These are phyloP conservation scores for Terana coerulea DNA, from an alignment of 768 basidiomycete genomes.

Conservation along the genomic window DNA sequence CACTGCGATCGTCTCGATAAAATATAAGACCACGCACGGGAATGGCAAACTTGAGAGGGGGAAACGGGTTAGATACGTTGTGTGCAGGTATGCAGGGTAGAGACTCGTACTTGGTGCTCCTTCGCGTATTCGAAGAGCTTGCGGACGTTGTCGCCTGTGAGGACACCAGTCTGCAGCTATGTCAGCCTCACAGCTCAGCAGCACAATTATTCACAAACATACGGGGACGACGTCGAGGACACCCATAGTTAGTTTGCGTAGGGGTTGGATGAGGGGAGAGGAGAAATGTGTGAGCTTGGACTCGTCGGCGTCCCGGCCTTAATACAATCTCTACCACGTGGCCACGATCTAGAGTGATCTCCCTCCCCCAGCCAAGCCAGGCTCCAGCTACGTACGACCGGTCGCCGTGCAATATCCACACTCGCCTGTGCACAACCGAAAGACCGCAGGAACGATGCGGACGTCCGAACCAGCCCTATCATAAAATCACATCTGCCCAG, in stretches of 20 bases:
- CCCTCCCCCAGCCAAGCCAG: too few relatives aligned
- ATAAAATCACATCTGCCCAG: background rate
- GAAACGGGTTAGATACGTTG: constrained; percentile 9
- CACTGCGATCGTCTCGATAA: constrained; percentile 1
- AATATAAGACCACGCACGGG: constrained; percentile 53
- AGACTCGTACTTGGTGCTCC: constrained; percentile 68
- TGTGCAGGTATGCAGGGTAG: constrained; percentile 6
- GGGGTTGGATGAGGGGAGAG: constrained; percentile 5
- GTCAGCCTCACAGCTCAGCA: constrained; percentile 3
- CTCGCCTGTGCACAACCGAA: background rate
- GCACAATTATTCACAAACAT: constrained; percentile 28
- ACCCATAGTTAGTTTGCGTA: constrained; percentile 48
- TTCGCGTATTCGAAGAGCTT: constrained; percentile 95
- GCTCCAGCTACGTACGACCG: background rate
- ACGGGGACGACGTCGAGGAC: constrained; percentile 84
- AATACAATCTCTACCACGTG: constrained; percentile 1
- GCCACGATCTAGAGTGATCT: too few relatives aligned
- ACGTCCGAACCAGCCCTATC: too few relatives aligned
- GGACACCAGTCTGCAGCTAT: constrained; percentile 72
- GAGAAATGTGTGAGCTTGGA: constrained; percentile 5
- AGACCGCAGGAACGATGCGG: too few relatives aligned
- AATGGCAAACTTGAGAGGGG: constrained; percentile 83
- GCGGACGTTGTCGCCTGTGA: constrained; percentile 93
- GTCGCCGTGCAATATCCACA: constrained; percentile 1
- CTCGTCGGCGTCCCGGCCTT: constrained; percentile 4